A percentile compares a stretch with the other conserved stretches of the same genome.
Conservation (phyloP, 176 grass and related monocot genomes). For the Raddia distichophylla region DNA sequence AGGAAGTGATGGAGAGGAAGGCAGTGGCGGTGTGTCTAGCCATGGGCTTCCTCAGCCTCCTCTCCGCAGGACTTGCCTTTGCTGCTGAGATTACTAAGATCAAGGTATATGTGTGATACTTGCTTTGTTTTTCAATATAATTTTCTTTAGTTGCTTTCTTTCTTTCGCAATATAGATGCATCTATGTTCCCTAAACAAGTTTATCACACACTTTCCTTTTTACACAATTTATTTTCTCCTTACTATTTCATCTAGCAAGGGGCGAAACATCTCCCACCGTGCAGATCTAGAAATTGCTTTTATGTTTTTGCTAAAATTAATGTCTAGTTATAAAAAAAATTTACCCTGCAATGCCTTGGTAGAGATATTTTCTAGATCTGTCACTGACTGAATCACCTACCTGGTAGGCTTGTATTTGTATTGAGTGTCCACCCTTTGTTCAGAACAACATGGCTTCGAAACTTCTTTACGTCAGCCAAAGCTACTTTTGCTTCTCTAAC, state of each 20-base stretch:
- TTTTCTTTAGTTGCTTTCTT: background rate
- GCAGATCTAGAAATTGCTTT: background rate
- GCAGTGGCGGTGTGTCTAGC: constrained; percentile 42
- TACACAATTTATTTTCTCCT: background rate
- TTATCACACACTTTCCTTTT: background rate
- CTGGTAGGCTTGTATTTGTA: too few species aligned
- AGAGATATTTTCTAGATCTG: too few species aligned
- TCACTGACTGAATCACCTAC: too few species aligned
- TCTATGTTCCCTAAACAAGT: background rate
- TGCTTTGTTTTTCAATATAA: background rate
- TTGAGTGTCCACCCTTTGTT: too few species aligned
- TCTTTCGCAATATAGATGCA: too few species aligned
- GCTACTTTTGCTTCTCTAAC: background rate
- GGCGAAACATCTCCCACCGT: background rate
- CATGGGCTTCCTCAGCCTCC: constrained; percentile 44
- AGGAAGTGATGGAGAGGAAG: constrained; percentile 48
- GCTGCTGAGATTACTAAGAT: constrained; percentile 58
- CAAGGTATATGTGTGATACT: constrained; percentile 29
- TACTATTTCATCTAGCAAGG: background rate
- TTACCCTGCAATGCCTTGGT: background rate
- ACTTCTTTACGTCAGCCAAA: background rate
- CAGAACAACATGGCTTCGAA: background rate
- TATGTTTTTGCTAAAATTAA: background rate
- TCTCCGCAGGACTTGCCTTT: constrained; percentile 52
- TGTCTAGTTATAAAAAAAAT: background rate